A percentile compares a stretch with the other conserved stretches of the same genome.
These are phyloP conservation scores for Colletotrichum tamarilloi DNA, from an alignment of 2,329 filamentous ascomycete genomes.

Conservation along the genomic window DNA sequence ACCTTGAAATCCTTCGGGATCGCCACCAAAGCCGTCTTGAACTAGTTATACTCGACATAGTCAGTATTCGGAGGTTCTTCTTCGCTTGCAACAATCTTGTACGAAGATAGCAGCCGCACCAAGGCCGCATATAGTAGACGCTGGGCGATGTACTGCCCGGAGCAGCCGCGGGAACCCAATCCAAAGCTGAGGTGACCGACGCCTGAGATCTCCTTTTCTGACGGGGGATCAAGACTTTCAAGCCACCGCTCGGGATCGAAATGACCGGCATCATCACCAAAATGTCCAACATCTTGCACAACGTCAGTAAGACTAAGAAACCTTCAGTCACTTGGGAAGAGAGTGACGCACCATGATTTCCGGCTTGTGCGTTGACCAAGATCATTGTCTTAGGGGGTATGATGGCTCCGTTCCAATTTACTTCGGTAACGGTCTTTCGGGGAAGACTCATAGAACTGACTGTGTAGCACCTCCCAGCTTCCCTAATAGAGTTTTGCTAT, in stretches of 20 bases:
- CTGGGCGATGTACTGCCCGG: conserved; percentile 71
- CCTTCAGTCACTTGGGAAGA: neutral
- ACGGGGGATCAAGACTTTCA: neutral
- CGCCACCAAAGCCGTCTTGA: conserved; percentile 68
- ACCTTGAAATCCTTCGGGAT: conserved; percentile 74
- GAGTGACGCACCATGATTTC: conserved; percentile 51
- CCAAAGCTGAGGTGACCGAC: conserved; percentile 73
- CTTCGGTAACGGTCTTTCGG: conserved; percentile 77
- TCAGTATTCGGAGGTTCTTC: conserved; percentile 65
- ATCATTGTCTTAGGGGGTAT: conserved; percentile 84
- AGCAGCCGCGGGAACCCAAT: conserved; percentile 72
- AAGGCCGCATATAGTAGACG: conserved; percentile 72
- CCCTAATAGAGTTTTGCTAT: no score
- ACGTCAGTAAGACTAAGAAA: conserved; percentile 63
- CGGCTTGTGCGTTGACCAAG: conserved; percentile 63
- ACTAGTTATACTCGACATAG: conserved; percentile 66
- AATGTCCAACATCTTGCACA: conserved; percentile 80
- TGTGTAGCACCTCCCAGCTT: conserved; percentile 81
- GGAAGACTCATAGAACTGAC: conserved; percentile 85
- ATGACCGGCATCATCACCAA: conserved; percentile 65
- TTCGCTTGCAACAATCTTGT: conserved; percentile 55
- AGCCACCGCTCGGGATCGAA: conserved; percentile 81
- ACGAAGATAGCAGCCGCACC: conserved; percentile 68
- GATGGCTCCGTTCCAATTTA: conserved; percentile 72
- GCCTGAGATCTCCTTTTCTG: conserved; percentile 60